Conservation (phyloP, 1,139 yeast genomes). For the Suhomyces atakaporum region DNA sequence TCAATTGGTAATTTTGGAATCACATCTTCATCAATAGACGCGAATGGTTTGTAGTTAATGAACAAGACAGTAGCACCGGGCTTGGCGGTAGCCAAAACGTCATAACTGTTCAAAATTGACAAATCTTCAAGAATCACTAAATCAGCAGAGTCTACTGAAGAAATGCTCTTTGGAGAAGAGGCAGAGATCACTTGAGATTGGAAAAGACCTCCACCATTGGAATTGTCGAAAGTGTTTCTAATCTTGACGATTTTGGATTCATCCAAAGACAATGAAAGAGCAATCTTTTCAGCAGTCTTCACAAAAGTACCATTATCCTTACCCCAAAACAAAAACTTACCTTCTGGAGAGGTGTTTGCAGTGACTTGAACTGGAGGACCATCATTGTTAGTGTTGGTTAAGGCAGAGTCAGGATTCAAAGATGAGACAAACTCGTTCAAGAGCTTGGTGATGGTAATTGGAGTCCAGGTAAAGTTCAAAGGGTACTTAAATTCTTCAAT, state of each 20-base stretch:
- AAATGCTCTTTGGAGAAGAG: slow-evolving; percentile 19
- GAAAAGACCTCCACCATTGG: slow-evolving; percentile 78
- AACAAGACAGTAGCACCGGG: slow-evolving; percentile 60
- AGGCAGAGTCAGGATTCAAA: slow-evolving; percentile 31
- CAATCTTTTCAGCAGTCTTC: slow-evolving; percentile 64
- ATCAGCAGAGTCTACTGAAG: slow-evolving; percentile 58
- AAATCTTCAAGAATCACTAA: slow-evolving; percentile 64
- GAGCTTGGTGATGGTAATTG: slow-evolving; percentile 52
- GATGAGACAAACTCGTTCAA: slow-evolving; percentile 45
- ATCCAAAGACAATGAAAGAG: slow-evolving; percentile 72
- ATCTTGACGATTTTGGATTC: slow-evolving; percentile 53
- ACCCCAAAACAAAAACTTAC: slow-evolving; percentile 67
- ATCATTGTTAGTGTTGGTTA: slow-evolving; percentile 12
- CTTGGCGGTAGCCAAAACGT: slow-evolving; percentile 62
- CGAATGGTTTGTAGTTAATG: slow-evolving; percentile 42
- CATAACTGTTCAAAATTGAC: slow-evolving; percentile 53
- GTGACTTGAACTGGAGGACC: slow-evolving; percentile 18
- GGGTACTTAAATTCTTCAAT: slow-evolving; percentile 57
- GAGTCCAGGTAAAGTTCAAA: slow-evolving; percentile 58
- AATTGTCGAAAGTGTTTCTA: slow-evolving; percentile 71
- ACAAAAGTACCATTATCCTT: slow-evolving; percentile 59
- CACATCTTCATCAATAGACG: slow-evolving; percentile 42
- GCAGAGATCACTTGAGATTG: slow-evolving; percentile 69
- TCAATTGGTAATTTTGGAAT: slow-evolving; percentile 53
- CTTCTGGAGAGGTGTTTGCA: slow-evolving; percentile 48